Evolutionary conservation across 139 green algal species (phyloP).

Genomic region (Volvox africanus): DNA sequence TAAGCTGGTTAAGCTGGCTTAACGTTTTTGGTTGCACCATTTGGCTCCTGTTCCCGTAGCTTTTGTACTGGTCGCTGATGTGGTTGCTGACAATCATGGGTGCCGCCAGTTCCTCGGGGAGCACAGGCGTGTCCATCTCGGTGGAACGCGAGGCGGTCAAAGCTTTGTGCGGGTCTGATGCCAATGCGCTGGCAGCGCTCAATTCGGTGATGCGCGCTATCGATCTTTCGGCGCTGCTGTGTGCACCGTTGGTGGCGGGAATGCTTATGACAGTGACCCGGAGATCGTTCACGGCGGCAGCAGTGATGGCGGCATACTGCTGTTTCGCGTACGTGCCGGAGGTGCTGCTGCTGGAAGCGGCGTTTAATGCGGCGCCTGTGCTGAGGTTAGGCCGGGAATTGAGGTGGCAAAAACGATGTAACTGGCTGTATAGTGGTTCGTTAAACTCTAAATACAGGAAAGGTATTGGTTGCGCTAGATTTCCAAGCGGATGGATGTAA

Average conservation of each 20-base stretch:
- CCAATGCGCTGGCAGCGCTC: background rate
- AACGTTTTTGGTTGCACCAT: too few relatives aligned
- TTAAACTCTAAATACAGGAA: too few relatives aligned
- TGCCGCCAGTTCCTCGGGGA: slow-evolving; percentile 67
- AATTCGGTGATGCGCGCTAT: slow-evolving; percentile 78
- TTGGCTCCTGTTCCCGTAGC: background rate
- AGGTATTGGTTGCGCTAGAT: too few relatives aligned
- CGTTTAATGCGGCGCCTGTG: slow-evolving; percentile 33
- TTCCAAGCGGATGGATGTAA: too few relatives aligned
- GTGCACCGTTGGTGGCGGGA: slow-evolving; percentile 73
- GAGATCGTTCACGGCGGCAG: slow-evolving; percentile 47
- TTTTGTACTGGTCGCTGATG: slow-evolving; percentile 61
- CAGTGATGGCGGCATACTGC: slow-evolving; percentile 72
- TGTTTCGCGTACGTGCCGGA: slow-evolving; percentile 70
- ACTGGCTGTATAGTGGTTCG: too few relatives aligned
- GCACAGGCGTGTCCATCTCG: slow-evolving; percentile 67
- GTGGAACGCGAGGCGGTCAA: slow-evolving; percentile 78
- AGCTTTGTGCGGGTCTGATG: slow-evolving; percentile 63
- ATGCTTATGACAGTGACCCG: slow-evolving; percentile 75
- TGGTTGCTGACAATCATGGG: slow-evolving; percentile 57
- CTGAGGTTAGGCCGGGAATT: slow-evolving; percentile 55
- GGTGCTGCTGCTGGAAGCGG: slow-evolving; percentile 65
- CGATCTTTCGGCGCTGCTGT: slow-evolving; percentile 83
- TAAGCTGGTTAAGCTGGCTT: too few relatives aligned
- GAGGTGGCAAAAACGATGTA: too few relatives aligned